These are phyloP conservation scores for Penicillium sp. DNA, from an alignment of 2,329 filamentous ascomycete species.

Conservation along the genomic window DNA sequence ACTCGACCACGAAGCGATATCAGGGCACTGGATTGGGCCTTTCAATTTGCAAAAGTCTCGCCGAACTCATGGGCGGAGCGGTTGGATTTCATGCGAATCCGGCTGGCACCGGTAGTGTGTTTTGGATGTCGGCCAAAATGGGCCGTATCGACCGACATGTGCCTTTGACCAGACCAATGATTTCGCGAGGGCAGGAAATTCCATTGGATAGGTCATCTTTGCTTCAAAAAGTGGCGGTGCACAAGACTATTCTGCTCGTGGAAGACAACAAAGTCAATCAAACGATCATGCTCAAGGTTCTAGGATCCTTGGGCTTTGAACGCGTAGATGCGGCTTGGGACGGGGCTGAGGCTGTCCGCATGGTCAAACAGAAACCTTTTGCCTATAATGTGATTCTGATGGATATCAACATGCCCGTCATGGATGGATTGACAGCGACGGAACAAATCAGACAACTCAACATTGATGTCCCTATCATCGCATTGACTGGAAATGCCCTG, in stretches of 20 bases:
- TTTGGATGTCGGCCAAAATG: slow-evolving; percentile 52
- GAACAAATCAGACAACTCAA: slow-evolving; percentile 41
- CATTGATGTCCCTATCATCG: slow-evolving; percentile 50
- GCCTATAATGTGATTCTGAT: slow-evolving; percentile 48
- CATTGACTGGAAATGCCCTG: slow-evolving; percentile 57
- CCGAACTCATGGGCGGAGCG: slow-evolving; percentile 56
- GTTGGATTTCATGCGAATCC: slow-evolving; percentile 49
- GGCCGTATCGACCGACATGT: slow-evolving; percentile 34
- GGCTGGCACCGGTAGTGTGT: slow-evolving; percentile 49
- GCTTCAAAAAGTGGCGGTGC: slow-evolving; percentile 38
- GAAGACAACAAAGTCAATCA: slow-evolving; percentile 47
- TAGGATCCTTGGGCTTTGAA: slow-evolving; percentile 42
- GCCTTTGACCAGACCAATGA: slow-evolving; percentile 28
- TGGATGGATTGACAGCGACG: slow-evolving; percentile 48
- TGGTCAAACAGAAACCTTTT: slow-evolving; percentile 42
- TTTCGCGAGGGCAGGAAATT: slow-evolving; percentile 8
- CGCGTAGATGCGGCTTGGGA: slow-evolving; percentile 45
- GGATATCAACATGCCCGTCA: slow-evolving; percentile 50
- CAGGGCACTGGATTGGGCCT: slow-evolving; percentile 58
- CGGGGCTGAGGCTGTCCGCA: slow-evolving; percentile 44
- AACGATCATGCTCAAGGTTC: slow-evolving; percentile 40
- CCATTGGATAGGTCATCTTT: slow-evolving; percentile 24
- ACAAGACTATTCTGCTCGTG: slow-evolving; percentile 43
- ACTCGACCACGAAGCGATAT: slow-evolving; percentile 52
- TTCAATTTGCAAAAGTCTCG: slow-evolving; percentile 57